Base-by-base conservation (phyloP, 2,329 filamentous ascomycete genomes). In the Penicillium freii region DNA sequence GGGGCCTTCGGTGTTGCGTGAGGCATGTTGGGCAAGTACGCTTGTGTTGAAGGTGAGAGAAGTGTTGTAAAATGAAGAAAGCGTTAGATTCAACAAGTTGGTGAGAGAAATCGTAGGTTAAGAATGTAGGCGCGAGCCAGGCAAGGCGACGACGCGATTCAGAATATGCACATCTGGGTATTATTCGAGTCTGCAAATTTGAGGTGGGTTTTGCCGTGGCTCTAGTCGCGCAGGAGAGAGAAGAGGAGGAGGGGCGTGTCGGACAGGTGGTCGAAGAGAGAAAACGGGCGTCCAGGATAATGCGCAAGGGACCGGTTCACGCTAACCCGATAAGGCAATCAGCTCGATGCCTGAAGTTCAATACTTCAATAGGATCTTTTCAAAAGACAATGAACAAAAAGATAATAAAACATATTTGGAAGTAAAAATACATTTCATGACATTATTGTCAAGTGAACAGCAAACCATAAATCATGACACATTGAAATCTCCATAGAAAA, bases 401-500 rank as follows among this genome's bases (percentile, higher is more conserved):
- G 8, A n/a, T 4, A 36, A 25, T 25, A n/a, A 15, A 15, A 34
- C 27, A 23, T 11, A 8, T 9, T 43, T 33, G 15, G 19, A 13
- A 39, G 31, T 46, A 45, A 46, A 34, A 43, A 39, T 51, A 43
- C 39, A 51, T 15, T 34, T 23, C 19, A 42, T 51, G 15, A 17
- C 15, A 13, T 33, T 25, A 25, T 48, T 47, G 23, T 38, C 51
- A 23, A 13, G 17, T 47, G 23, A 51, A 51, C 39, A 47, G 42
- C 17, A 46, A 46, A 53, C n/a, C 51, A 23, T 53, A 51, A 36
- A 43, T 69, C 57, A 71, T 61, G 56, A 36, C 46, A 79, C 72
- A 43, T 78, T 67, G 53, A 83, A 84, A 11, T 78, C 75, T 5
- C 84, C 84, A 63, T 83, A 82, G 64, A 81, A 87, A 23, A 82